Conservation (phyloP, 306 rosid genomes). For the Dryas drummondii region DNA sequence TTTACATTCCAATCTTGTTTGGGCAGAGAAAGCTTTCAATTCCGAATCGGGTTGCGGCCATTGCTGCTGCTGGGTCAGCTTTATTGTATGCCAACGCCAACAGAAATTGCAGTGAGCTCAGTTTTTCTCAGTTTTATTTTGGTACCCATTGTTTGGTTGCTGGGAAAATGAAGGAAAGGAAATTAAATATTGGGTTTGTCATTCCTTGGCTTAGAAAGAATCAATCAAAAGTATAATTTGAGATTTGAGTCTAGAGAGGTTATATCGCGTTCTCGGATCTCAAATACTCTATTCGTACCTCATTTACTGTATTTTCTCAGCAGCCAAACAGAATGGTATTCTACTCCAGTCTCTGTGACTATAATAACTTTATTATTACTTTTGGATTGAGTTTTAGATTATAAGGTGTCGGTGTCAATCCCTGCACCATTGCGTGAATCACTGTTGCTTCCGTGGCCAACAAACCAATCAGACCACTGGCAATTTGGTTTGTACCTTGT, state of each 20-base stretch:
- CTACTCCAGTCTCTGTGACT: not conserved
- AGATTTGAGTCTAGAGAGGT: too few species aligned
- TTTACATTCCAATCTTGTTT: not conserved
- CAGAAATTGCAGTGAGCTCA: too few species aligned
- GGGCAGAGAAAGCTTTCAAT: conserved; percentile 42
- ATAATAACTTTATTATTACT: not conserved
- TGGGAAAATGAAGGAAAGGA: too few species aligned
- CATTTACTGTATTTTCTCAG: too few species aligned
- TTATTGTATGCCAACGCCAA: too few species aligned
- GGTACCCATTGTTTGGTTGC: too few species aligned
- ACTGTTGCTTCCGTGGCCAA: conserved; percentile 26
- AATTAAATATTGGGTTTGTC: too few species aligned
- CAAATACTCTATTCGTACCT: too few species aligned
- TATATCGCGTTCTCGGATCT: too few species aligned
- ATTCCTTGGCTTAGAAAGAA: too few species aligned
- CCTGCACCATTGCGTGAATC: conserved; percentile 38
- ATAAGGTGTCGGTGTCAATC: conserved; percentile 27
- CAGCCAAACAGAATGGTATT: not conserved
- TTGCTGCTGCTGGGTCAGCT: conserved; percentile 27
- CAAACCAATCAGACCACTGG: conserved; percentile 16
- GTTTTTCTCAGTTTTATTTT: too few species aligned
- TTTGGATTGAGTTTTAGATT: conserved; percentile 38
- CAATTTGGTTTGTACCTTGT: conserved; percentile 37
- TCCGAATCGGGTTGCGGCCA: conserved; percentile 31
- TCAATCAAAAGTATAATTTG: too few species aligned